Evolutionary conservation across 306 rosid species (phyloP).

Genomic region (Cicer bijugum): DNA sequence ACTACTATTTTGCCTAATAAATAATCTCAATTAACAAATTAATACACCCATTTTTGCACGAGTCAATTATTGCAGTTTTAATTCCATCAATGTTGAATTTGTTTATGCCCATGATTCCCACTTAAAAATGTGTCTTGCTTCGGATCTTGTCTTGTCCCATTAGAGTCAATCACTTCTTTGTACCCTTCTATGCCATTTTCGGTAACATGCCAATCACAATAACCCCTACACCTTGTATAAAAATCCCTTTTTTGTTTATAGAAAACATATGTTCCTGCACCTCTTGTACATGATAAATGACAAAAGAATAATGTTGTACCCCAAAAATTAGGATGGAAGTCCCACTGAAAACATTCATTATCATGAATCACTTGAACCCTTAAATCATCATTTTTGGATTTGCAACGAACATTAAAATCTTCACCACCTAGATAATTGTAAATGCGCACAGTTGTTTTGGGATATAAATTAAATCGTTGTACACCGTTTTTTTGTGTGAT

Average conservation of each 20-base stretch:
- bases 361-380: neutral
- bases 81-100: neutral
- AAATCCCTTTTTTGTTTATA: neutral
- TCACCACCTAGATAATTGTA: neutral
- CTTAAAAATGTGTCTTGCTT: neutral
- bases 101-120: neutral
- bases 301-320: slow-evolving; percentile 30
- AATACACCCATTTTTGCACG: too few relatives aligned
- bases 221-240: neutral
- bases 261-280: neutral
- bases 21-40: too few relatives aligned
- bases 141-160: neutral
- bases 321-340: neutral
- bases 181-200: slow-evolving; percentile 29
- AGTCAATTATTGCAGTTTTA: neutral
- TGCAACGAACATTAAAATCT: slow-evolving; percentile 12
- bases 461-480: neutral
- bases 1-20: too few relatives aligned
- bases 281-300: slow-evolving; percentile 4
- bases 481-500: neutral
- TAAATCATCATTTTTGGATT: slow-evolving; percentile 30
- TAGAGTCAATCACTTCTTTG: neutral
- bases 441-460: neutral
- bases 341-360: neutral
- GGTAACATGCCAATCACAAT: slow-evolving; percentile 29